Evolutionary conservation across 345 rosid species (phyloP).

Genomic region (Combretum micranthum): DNA sequence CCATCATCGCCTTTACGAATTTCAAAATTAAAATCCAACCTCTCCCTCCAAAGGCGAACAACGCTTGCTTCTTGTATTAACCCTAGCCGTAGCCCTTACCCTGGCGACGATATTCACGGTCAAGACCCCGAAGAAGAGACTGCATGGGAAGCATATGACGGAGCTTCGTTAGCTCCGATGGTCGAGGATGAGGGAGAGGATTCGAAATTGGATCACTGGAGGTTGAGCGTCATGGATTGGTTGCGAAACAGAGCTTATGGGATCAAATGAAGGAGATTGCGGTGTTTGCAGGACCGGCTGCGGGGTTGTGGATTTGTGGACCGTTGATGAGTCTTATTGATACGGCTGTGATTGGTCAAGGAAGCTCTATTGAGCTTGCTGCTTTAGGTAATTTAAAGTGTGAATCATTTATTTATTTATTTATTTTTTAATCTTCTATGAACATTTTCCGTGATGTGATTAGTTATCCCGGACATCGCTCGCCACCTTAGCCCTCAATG

Average conservation of each 20-base stretch:
- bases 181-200: slow-evolving; percentile 15
- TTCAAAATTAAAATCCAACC: slow-evolving; percentile 5
- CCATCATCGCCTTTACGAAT: too few relatives aligned
- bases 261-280: slow-evolving; percentile 78
- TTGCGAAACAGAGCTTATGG: slow-evolving; percentile 54
- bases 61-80: slow-evolving; percentile 21
- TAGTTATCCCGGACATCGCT: too few relatives aligned
- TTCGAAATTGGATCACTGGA: slow-evolving; percentile 4
- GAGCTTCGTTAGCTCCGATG: not conserved
- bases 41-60: not conserved
- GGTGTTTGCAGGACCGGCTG: slow-evolving; percentile 82
- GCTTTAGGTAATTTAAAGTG: slow-evolving; percentile 55
- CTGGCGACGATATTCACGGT: slow-evolving; percentile 18
- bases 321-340: slow-evolving; percentile 96
- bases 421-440: too few relatives aligned
- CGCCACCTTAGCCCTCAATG: too few relatives aligned
- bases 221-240: slow-evolving; percentile 28
- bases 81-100: not conserved
- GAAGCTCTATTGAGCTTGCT: slow-evolving; percentile 85
- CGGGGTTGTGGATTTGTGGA: slow-evolving; percentile 84
- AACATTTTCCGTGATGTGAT: too few relatives aligned
- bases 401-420: too few relatives aligned
- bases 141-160: not conserved
- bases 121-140: not conserved
- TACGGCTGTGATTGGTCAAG: slow-evolving; percentile 84